These are phyloP conservation scores for Polychytrium aggregatum DNA, from an alignment of 192 early-diverging fungal species.

Conservation along the genomic window DNA sequence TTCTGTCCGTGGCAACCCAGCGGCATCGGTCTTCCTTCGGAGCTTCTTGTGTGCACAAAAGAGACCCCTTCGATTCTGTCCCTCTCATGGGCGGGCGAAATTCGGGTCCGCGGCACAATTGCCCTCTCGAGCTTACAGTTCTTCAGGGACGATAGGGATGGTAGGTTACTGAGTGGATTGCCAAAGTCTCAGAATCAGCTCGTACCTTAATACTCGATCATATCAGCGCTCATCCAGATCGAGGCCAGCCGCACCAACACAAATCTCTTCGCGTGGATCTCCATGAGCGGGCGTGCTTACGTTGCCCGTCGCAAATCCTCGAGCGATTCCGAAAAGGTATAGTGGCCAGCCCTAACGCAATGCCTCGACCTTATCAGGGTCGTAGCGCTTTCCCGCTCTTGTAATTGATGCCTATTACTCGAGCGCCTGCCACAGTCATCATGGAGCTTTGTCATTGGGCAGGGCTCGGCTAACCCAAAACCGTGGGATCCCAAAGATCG, in stretches of 20 bases:
- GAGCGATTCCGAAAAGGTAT: too few relatives aligned
- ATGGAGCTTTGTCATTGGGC: too few relatives aligned
- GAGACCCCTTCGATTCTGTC: slow-evolving; percentile 60
- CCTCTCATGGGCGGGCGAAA: slow-evolving; percentile 59
- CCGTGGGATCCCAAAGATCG: neutral
- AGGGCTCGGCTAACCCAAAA: too few relatives aligned
- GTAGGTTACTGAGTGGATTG: slow-evolving; percentile 15
- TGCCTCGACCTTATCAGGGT: too few relatives aligned
- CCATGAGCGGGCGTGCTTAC: slow-evolving; percentile 53
- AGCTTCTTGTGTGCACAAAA: slow-evolving; percentile 55
- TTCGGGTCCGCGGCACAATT: slow-evolving; percentile 42
- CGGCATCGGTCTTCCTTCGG: slow-evolving; percentile 49
- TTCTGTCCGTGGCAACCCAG: slow-evolving; percentile 18
- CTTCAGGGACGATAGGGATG: slow-evolving; percentile 20
- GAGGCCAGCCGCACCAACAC: slow-evolving; percentile 18
- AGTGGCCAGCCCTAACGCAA: too few relatives aligned
- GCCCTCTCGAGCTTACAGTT: slow-evolving; percentile 40
- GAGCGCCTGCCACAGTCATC: too few relatives aligned
- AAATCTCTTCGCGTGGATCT: slow-evolving; percentile 45
- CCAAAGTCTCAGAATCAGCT: neutral
- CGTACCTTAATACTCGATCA: neutral
- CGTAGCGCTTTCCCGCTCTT: too few relatives aligned
- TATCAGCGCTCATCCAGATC: slow-evolving; percentile 7
- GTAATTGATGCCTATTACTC: too few relatives aligned
- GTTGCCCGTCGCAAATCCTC: slow-evolving; percentile 34